Base-by-base conservation (phyloP, 768 basidiomycete species). In the Boletus huronensis region DNA sequence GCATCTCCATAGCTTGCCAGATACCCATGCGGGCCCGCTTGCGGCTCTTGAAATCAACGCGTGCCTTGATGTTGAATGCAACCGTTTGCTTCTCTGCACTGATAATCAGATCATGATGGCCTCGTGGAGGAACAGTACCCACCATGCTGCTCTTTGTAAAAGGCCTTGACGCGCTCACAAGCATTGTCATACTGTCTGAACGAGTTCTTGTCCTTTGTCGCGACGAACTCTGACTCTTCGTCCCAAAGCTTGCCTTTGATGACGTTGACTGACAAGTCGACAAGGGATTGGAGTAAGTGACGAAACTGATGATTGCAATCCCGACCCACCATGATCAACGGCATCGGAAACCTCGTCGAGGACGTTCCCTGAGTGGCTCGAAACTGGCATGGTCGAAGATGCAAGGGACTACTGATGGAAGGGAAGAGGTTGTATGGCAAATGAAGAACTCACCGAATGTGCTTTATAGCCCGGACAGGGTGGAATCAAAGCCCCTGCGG, bases 1-100 rank as follows among this genome's bases (percentile, higher is more conserved):
- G 82, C 78, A 83, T 83, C 63, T 92, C 89, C 72, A 93, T 92
- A 10, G 90, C 90, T 60, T 90, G 82, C 90, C 90, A 93, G 38
- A 93, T 72, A 60, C 87, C 75, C 91, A 93, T 92, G n/a, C 83
- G 78, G 3, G 82, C 87, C 26, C 87, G 82, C 48, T 74, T 78
- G 34, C 75, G 79, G 54, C 72, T 84, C 65, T 84, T 84, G 72
- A 90, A 90, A 58, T 88, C 79, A 10, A 82, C 83, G 9, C 93
- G 86, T 6, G 85, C 84, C 52, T 83, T 78, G 60, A 93, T 78
- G 68, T 95, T 95, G 77, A 82, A 95, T 21, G 77, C 87, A 3
- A 94, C 79, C 0, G 93, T 95, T 70, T 95, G 93, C 62, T 93
- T 95, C 66, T 85, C 89, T 91, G 66, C 31, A 14, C 11, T 2